phyloP scores from a whole-genome alignment of 805 yeast genomes.

The Cyberlindnera euphorbiiphila region DNA sequence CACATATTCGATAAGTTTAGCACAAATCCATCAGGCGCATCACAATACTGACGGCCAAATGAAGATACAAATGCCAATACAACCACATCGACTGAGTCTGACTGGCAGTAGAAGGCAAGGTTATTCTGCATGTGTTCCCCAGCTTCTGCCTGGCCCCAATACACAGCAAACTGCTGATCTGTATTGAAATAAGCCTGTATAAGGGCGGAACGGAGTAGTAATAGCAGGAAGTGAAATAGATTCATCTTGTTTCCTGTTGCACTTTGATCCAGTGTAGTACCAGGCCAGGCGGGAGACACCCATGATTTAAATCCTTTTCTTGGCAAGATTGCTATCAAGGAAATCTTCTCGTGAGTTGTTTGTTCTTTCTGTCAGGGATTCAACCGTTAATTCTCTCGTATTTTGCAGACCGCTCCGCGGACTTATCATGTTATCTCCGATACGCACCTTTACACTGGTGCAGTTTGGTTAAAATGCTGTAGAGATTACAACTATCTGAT shows the following conservation, averaged over 20 bases:
- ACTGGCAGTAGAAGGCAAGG: slow-evolving; percentile 54
- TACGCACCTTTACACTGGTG: no score
- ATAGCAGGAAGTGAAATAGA: background rate
- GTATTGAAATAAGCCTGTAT: slow-evolving; percentile 1
- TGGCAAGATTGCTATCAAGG: no score
- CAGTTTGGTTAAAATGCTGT: no score
- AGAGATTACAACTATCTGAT: background rate
- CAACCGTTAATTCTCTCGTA: no score
- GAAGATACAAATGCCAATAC: slow-evolving; percentile 55
- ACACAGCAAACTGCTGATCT: slow-evolving; percentile 44
- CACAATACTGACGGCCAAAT: slow-evolving; percentile 17
- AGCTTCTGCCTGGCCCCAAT: slow-evolving; percentile 74
- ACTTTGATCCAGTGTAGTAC: no score
- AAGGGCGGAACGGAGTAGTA: background rate
- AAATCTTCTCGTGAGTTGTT: no score
- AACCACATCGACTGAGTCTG: slow-evolving; percentile 66
- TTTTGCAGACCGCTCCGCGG: no score
- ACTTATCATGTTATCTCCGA: no score
- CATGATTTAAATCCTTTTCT: no score
- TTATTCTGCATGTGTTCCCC: slow-evolving; percentile 38
- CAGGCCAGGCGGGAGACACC: no score
- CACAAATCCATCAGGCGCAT: slow-evolving; percentile 25
- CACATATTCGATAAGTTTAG: slow-evolving; percentile 57
- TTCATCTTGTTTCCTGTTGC: background rate
- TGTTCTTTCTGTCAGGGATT: no score